Base-by-base conservation (phyloP, 2,329 filamentous ascomycete species). In the Pseudogymnoascus sp. region DNA sequence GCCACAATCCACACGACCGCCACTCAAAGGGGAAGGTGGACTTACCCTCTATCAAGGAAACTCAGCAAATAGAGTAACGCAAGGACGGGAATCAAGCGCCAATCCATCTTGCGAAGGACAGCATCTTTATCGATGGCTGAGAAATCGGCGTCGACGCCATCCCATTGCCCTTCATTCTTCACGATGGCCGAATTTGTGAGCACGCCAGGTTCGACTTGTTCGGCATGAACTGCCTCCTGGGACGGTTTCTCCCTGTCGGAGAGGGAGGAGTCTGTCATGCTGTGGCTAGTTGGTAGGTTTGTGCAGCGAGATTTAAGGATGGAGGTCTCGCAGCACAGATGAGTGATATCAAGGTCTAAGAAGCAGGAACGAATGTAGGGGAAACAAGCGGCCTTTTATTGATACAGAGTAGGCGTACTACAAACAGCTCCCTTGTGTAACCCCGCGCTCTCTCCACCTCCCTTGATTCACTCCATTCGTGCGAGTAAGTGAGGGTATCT, bases 61-160 rank as follows among this genome's bases (percentile, higher is more conserved):
- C 85, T 88, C 66, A 92, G 84, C 11, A 92, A 78, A 70, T 93
- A 93, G 13, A 89, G 73, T 5, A 82, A 71, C 82, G 88, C 88
- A 6, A 89, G 77, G 17, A 89, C 75, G 2, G 87, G 87, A 11
- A 90, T 79, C 26, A 90, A 78, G 68, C 81, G 78, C 11, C 78
- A 63, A 71, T 90, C 87, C 33, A 90, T 73, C 72, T 88, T 66
- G 10, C 66, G 60, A 15, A 67, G 40, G 8, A 62, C 31, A 2
- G 10, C 31, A 33, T n/a, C 47, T 61, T 37, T 33, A 59, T 59
- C 11, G 33, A 59, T 8, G 10, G 9, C 29, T 13, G 29, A 21
- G 47, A 54, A 54, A 9, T 54, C 47, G 47, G 47, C 47, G 17
- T 54, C 47, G 13, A 7, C n/a, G 8, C 47, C 47, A 33, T 54